A percentile compares a stretch with the other conserved stretches of the same genome.
Evolutionary conservation across 176 grass and related monocot genomes (phyloP).

Genomic region (sorghum (Sorghum bicolor)): DNA sequence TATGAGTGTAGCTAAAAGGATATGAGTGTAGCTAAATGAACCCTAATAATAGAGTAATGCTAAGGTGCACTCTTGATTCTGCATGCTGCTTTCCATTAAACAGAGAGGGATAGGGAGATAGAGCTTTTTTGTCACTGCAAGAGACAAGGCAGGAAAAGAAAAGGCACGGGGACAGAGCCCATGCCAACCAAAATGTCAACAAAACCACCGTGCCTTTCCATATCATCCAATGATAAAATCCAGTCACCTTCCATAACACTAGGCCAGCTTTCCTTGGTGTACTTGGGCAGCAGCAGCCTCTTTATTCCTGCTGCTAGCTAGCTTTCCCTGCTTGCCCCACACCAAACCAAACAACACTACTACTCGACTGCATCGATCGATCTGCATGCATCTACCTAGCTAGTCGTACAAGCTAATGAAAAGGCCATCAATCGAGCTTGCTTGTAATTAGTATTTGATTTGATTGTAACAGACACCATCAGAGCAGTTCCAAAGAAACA

Average conservation of each 20-base stretch:
- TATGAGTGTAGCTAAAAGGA: no score
- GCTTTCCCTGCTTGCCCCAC: not conserved
- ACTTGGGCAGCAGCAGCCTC: not conserved
- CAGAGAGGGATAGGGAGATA: no score
- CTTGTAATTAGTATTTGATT: not conserved
- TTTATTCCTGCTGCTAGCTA: not conserved
- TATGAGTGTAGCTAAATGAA: no score
- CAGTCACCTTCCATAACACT: conserved; percentile 46
- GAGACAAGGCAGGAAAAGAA: not conserved
- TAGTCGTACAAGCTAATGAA: not conserved
- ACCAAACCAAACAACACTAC: conserved; percentile 18
- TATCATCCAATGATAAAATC: conserved; percentile 43
- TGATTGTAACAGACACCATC: not conserved
- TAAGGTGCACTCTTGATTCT: no score
- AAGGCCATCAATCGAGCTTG: not conserved
- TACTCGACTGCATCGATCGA: not conserved
- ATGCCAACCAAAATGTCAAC: conserved; percentile 13
- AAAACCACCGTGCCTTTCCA: conserved; percentile 24
- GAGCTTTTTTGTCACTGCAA: not conserved
- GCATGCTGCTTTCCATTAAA: no score
- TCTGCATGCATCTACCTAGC: not conserved
- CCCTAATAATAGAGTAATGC: no score
- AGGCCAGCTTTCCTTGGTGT: not conserved
- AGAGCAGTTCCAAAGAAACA: not conserved
- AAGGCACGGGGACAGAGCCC: not conserved